Evolutionary conservation across 129 eudicot species (phyloP).

Genomic region (Tagetes patula): DNA sequence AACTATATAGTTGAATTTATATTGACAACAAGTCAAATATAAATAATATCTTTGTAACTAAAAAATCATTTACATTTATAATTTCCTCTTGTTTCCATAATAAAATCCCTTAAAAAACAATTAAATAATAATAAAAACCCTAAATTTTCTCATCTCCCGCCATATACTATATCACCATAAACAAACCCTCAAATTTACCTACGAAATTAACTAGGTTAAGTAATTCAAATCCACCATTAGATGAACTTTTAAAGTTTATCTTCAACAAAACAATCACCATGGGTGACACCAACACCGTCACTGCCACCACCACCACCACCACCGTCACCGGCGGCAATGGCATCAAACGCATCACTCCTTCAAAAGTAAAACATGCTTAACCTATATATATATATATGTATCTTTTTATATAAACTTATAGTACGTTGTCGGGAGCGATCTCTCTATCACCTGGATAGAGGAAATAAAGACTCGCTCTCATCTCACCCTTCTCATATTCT

Average conservation of each 20-base stretch:
- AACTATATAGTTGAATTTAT: neutral
- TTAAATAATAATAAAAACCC: conserved; percentile 8
- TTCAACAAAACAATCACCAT: neutral
- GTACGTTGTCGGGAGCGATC: no score
- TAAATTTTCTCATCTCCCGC: conserved; percentile 17
- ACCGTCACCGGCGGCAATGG: conserved; percentile 8
- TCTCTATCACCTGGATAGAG: no score
- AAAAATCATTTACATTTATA: conserved; percentile 4
- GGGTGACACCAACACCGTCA: conserved; percentile 2
- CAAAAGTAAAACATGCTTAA: neutral
- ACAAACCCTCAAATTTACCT: conserved; percentile 3
- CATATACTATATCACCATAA: neutral
- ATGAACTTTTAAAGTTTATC: neutral
- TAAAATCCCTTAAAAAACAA: conserved; percentile 11
- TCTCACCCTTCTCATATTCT: no score
- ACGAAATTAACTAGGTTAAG: conserved; percentile 10
- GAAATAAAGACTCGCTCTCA: no score
- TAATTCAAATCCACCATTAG: conserved; percentile 10
- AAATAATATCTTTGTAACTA: conserved; percentile 10
- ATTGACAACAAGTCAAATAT: conserved; percentile 17
- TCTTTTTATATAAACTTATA: neutral
- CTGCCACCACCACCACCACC: neutral
- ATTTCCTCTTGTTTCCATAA: neutral
- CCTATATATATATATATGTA: neutral
- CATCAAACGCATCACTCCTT: conserved; percentile 22